phyloP scores from a whole-genome alignment of 1,284 basidiomycete species.

The Apiotrichum akiyoshidainum region DNA sequence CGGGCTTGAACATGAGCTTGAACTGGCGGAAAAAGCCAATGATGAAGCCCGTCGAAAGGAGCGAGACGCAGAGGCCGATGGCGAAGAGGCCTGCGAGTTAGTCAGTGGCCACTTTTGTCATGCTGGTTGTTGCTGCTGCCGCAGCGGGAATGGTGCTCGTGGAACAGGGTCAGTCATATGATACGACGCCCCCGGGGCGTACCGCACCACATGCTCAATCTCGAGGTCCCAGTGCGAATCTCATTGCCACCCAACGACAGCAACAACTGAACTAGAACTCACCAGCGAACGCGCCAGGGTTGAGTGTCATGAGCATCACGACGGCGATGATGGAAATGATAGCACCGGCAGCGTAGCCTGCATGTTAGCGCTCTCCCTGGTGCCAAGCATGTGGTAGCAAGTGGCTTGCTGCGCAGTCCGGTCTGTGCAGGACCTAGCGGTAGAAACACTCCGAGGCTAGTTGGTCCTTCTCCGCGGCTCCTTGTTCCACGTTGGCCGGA shows the following conservation, averaged over 20 bases:
- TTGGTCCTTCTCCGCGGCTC: too few relatives aligned
- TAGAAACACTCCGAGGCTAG: too few relatives aligned
- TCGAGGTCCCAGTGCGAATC: too few relatives aligned
- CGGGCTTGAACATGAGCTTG: slow-evolving; percentile 88
- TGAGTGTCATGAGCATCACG: slow-evolving; percentile 71
- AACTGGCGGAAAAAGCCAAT: slow-evolving; percentile 76
- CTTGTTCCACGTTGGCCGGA: too few relatives aligned
- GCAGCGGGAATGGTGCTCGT: too few relatives aligned
- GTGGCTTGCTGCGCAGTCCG: background rate
- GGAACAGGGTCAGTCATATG: too few relatives aligned
- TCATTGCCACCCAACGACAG: too few relatives aligned
- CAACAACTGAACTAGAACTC: slow-evolving; percentile 38
- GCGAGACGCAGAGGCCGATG: slow-evolving; percentile 74
- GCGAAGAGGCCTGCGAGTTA: slow-evolving; percentile 66
- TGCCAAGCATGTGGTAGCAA: background rate
- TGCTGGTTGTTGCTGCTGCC: background rate
- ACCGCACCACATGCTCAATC: too few relatives aligned
- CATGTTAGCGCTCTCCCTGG: background rate
- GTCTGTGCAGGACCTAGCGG: background rate
- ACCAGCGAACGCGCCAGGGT: slow-evolving; percentile 73
- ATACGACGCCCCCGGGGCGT: too few relatives aligned
- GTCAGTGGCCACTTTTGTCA: background rate
- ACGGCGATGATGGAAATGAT: slow-evolving; percentile 69
- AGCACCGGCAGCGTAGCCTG: slow-evolving; percentile 64
- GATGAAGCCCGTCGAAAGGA: slow-evolving; percentile 85